Evolutionary conservation across 176 grass and related monocot species (phyloP).

Genomic region (Cocos nucifera): DNA sequence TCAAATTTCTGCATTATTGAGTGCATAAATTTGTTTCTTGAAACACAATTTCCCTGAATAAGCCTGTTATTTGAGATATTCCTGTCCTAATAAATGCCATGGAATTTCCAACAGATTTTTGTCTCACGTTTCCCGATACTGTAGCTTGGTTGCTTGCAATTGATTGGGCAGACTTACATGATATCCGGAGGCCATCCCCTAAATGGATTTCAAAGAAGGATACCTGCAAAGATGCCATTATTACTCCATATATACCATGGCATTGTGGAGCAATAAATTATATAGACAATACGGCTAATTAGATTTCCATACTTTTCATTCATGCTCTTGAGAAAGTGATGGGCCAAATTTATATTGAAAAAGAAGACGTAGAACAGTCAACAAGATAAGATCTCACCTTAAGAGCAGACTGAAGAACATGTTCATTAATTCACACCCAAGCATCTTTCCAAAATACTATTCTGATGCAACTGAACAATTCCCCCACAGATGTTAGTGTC

Average conservation of each 20-base stretch:
- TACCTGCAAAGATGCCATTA: constrained; percentile 54
- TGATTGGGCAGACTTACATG: constrained; percentile 72
- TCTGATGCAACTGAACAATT: constrained; percentile 95
- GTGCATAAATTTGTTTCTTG: too few species aligned
- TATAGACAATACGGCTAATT: constrained; percentile 8
- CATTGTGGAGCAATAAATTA: not conserved
- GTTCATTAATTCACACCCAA: constrained; percentile 49
- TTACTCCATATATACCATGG: constrained; percentile 8
- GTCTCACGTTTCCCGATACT: too few species aligned
- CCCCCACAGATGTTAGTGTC: constrained; percentile 98
- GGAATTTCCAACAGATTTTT: too few species aligned
- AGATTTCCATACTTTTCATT: constrained; percentile 75
- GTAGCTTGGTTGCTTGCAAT: constrained; percentile 5
- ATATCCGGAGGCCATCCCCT: constrained; percentile 91
- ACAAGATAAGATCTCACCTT: not conserved
- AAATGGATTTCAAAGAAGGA: constrained; percentile 91
- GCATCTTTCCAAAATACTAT: constrained; percentile 81
- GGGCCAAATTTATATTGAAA: constrained; percentile 80
- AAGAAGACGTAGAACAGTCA: too few species aligned
- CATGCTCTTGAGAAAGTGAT: constrained; percentile 97
- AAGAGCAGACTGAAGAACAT: constrained; percentile 70
- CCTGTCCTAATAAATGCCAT: too few species aligned
- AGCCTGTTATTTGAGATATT: too few species aligned
- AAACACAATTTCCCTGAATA: too few species aligned
- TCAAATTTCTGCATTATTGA: constrained; percentile 92